These are phyloP conservation scores for Fusarium proliferatum DNA, from an alignment of 2,329 filamentous ascomycete genomes.

Conservation along the genomic window DNA sequence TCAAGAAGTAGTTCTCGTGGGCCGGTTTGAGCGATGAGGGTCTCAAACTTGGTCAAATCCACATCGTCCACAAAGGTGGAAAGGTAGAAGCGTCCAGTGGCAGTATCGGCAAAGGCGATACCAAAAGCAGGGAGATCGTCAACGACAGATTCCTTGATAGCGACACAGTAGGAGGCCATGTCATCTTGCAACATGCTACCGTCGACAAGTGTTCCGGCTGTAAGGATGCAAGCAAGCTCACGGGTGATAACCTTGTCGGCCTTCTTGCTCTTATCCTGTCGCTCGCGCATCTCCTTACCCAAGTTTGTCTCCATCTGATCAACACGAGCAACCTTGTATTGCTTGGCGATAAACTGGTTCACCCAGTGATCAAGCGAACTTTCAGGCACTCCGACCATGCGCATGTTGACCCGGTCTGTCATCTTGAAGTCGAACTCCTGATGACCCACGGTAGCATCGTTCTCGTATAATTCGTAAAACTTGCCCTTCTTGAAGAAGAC, in stretches of 20 bases:
- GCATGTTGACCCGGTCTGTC: slow-evolving; percentile 98
- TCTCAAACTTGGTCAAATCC: slow-evolving; percentile 97
- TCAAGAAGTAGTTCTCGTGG: slow-evolving; percentile 91
- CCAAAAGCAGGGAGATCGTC: slow-evolving; percentile 87
- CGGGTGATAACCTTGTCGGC: slow-evolving; percentile 93
- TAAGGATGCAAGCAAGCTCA: slow-evolving; percentile 91
- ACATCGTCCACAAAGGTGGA: slow-evolving; percentile 91
- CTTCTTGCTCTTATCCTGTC: slow-evolving; percentile 76
- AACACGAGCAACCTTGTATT: slow-evolving; percentile 95
- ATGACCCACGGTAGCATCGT: slow-evolving; percentile 95
- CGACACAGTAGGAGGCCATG: slow-evolving; percentile 95
- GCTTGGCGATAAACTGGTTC: slow-evolving; percentile 97
- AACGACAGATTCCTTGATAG: slow-evolving; percentile 85
- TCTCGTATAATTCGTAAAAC: slow-evolving; percentile 98
- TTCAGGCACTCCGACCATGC: slow-evolving; percentile 98
- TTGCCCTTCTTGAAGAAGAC: slow-evolving; percentile 99
- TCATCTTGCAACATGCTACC: slow-evolving; percentile 97
- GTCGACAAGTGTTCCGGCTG: slow-evolving; percentile 91
- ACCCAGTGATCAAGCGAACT: slow-evolving; percentile 97
- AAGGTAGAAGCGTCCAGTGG: slow-evolving; percentile 94
- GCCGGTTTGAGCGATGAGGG: slow-evolving; percentile 90
- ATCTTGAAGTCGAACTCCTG: slow-evolving; percentile 98
- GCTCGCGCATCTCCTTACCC: slow-evolving; percentile 98
- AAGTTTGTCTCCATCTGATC: slow-evolving; percentile 97
- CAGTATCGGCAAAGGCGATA: slow-evolving; percentile 93